phyloP scores from a whole-genome alignment of 495 filamentous ascomycete genomes.

The Trichoderma orchidacearum region DNA sequence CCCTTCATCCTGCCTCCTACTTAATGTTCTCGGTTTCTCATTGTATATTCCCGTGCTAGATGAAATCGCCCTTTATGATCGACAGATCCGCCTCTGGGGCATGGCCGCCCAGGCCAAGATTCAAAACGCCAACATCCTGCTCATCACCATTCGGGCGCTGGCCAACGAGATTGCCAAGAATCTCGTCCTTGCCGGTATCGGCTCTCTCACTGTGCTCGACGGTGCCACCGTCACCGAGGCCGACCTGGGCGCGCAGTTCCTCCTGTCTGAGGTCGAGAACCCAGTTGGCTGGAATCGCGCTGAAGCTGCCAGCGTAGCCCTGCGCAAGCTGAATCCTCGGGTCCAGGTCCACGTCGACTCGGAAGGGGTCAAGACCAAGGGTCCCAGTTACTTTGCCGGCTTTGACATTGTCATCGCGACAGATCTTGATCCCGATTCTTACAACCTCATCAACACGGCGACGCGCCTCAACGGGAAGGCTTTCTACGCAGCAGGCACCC shows the following conservation, averaged over 20 bases:
- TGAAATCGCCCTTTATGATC: slow-evolving; percentile 95
- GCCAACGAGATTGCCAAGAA: slow-evolving; percentile 95
- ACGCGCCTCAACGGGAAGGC: slow-evolving; percentile 59
- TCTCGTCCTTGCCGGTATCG: slow-evolving; percentile 88
- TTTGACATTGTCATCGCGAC: slow-evolving; percentile 91
- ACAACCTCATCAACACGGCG: slow-evolving; percentile 68
- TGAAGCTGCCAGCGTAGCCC: slow-evolving; percentile 60
- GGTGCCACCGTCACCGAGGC: slow-evolving; percentile 61
- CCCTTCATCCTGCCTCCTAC: neutral
- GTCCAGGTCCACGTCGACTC: slow-evolving; percentile 64
- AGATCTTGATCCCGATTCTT: slow-evolving; percentile 58
- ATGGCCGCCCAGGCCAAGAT: slow-evolving; percentile 85
- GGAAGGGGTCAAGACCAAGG: slow-evolving; percentile 45
- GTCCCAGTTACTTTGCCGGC: slow-evolving; percentile 54
- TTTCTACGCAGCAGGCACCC: slow-evolving; percentile 79
- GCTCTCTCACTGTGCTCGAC: slow-evolving; percentile 81
- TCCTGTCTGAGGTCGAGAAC: slow-evolving; percentile 46
- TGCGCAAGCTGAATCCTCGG: slow-evolving; percentile 80
- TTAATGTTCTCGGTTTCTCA: neutral
- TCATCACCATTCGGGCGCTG: slow-evolving; percentile 80
- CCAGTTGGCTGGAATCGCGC: slow-evolving; percentile 76
- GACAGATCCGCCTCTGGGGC: slow-evolving; percentile 97
- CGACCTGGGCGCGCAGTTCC: slow-evolving; percentile 83
- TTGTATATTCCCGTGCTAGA: slow-evolving; percentile 35
- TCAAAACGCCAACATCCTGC: slow-evolving; percentile 78